Evolutionary conservation across 352 stramenopile species (phyloP), one percentile per base, ranked within the genome.

Genomic region (Phytophthora europaea): DNA sequence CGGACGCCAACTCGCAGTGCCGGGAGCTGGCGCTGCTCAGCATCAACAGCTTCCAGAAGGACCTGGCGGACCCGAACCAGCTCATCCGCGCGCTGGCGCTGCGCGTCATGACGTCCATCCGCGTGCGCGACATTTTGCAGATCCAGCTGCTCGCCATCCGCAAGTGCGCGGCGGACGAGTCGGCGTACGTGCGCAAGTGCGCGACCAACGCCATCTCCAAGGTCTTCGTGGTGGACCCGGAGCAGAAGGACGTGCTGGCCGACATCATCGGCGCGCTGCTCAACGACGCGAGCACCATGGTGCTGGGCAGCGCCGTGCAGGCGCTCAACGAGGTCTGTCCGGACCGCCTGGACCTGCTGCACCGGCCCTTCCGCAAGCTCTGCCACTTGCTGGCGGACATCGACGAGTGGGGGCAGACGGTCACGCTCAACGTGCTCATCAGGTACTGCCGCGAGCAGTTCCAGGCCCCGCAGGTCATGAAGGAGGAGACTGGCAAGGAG

Each of bases 11-110:
- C 76, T 84, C 90, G 28, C 93, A 96, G 62, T 99, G 98, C 75
- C 88, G 98, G 16, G 98, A 99, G 79, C 82, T 99, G 20, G 97
- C 97, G 53, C 78, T 99, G 36, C 84, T 99, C 13, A 97, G 87
- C 53, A 99, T 99, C 79, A 99, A 99, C 82, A 96, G 89, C 54
- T 99, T 99, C 87, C 98, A 99, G 79, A 98, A 99, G 43, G 98
- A 99, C 74, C 78, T 99, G 23, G 94, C 96, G 6, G 96, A 98
- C 81, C 73, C 78, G 31, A 99, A 99, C 80, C 97, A 98, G 70
- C 82, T 99, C 22, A 98, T 99, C 75, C 88, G 95, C 36, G 95
- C 91, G 28, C 76, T 98, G 12, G 97, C 98, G 16, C 78, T 99
- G 57, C 88, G 98, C 2, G 98, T 99, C 1, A 98, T 99, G 90